These are phyloP conservation scores for Penicillium odoratum DNA, from an alignment of 495 filamentous ascomycete genomes.

Conservation along the genomic window DNA sequence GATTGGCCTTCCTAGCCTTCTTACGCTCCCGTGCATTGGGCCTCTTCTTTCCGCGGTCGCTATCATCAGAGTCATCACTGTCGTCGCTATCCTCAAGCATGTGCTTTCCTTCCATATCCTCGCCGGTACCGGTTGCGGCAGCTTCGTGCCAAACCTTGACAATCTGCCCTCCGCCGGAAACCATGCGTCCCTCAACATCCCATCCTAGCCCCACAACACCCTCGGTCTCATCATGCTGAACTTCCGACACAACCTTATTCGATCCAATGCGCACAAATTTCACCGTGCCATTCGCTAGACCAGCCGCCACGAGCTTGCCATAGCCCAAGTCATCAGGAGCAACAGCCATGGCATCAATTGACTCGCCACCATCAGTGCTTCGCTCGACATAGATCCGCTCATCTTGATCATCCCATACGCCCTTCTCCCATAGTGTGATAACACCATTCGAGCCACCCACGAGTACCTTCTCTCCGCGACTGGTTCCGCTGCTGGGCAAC, in stretches of 20 bases:
- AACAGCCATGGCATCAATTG: constrained; percentile 67
- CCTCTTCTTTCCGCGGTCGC: constrained; percentile 33
- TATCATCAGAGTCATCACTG: constrained; percentile 49
- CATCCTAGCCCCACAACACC: constrained; percentile 76
- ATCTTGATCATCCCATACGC: constrained; percentile 91
- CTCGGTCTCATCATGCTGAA: constrained; percentile 82
- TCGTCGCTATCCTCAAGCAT: constrained; percentile 43
- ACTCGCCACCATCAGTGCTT: constrained; percentile 58
- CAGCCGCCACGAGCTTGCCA: constrained; percentile 70
- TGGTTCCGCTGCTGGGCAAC: constrained; percentile 59
- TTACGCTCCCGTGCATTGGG: constrained; percentile 46
- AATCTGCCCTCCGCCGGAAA: constrained; percentile 77
- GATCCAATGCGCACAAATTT: constrained; percentile 55
- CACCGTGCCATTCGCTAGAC: constrained; percentile 69
- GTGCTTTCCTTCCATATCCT: constrained; percentile 37
- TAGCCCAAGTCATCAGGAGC: constrained; percentile 65
- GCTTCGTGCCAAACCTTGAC: constrained; percentile 84
- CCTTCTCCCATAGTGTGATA: constrained; percentile 89
- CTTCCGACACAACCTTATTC: constrained; percentile 58
- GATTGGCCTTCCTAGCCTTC: constrained; percentile 60
- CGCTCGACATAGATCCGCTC: constrained; percentile 75
- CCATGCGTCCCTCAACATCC: constrained; percentile 79
- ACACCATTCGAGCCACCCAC: constrained; percentile 80
- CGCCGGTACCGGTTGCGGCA: constrained; percentile 37
- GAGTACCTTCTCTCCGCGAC: constrained; percentile 71